These are phyloP conservation scores for Verticillium isaacii DNA, from an alignment of 2,329 filamentous ascomycete species.

Conservation along the genomic window DNA sequence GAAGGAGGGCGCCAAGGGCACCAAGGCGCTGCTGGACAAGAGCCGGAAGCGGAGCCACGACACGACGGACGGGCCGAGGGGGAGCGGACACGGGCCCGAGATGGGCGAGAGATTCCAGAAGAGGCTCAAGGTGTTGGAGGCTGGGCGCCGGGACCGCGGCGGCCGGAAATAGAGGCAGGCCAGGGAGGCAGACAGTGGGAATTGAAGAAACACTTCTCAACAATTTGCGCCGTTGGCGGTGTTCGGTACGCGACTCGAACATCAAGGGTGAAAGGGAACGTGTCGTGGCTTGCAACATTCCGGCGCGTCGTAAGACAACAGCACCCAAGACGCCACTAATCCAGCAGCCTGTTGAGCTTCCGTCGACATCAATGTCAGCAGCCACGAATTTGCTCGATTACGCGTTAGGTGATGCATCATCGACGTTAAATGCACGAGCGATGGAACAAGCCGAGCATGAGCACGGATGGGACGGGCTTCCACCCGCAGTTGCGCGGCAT, in stretches of 20 bases:
- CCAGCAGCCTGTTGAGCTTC: no score
- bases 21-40: slow-evolving; percentile 67
- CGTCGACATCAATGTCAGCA: no score
- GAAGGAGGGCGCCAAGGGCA: slow-evolving; percentile 52
- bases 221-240: background rate
- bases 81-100: slow-evolving; percentile 50
- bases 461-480: background rate
- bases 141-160: slow-evolving; percentile 35
- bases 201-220: no score
- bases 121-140: slow-evolving; percentile 53
- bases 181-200: background rate
- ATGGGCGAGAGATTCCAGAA: slow-evolving; percentile 75
- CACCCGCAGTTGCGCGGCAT: background rate
- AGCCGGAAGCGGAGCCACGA: slow-evolving; percentile 77
- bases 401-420: background rate
- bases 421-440: background rate
- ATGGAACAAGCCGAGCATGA: background rate
- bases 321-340: no score
- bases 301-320: background rate
- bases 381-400: no score
- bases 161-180: slow-evolving; percentile 27
- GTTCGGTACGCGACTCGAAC: background rate
- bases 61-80: slow-evolving; percentile 62
- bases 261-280: background rate
- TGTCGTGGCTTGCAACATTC: background rate